These are phyloP conservation scores for Fusarium keratoplasticum DNA, from an alignment of 2,329 filamentous ascomycete genomes.

Conservation along the genomic window DNA sequence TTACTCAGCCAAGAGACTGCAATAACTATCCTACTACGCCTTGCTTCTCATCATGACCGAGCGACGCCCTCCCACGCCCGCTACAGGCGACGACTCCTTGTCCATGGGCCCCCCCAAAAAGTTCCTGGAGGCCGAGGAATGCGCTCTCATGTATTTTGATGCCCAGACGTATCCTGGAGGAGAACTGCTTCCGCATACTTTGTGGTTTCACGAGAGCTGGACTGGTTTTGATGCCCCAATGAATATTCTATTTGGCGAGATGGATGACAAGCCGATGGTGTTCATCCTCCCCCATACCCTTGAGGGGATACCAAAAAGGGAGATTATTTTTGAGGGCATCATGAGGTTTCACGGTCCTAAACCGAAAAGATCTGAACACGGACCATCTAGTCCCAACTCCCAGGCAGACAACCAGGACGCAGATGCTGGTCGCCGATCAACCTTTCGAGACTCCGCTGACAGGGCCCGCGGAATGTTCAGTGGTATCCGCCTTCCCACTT, in stretches of 20 bases:
- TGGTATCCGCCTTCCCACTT: not conserved
- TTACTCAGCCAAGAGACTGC: not conserved
- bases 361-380: not conserved
- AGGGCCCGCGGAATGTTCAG: not conserved
- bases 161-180: not conserved
- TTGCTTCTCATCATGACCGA: not conserved
- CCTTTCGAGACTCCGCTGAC: not conserved
- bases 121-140: not conserved
- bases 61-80: not conserved
- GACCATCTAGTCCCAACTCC: not conserved
- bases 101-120: not conserved
- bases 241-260: not conserved
- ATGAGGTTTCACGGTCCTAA: not conserved
- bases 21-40: not conserved
- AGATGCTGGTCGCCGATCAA: not conserved
- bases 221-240: not conserved
- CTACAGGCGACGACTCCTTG: not conserved
- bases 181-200: not conserved
- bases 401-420: not conserved
- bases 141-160: not conserved
- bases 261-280: not conserved
- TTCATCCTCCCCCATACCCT: not conserved
- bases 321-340: not conserved
- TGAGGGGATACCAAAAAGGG: not conserved
- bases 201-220: not conserved